These are phyloP conservation scores for Botrytis medusae DNA, from an alignment of 2,329 filamentous ascomycete species.

Conservation along the genomic window DNA sequence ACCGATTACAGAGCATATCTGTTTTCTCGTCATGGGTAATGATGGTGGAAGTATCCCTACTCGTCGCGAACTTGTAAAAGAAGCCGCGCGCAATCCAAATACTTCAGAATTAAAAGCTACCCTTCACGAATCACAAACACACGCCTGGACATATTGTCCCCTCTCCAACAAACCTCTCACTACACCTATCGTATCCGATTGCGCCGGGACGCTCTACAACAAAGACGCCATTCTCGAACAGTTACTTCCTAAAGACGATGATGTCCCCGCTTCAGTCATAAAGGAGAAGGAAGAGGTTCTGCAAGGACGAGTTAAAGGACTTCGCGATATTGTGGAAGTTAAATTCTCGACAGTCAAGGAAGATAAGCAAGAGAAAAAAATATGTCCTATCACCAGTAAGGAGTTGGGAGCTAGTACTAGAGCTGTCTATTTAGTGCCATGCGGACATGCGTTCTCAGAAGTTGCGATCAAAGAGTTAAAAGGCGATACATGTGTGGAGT, in stretches of 20 bases:
- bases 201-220: conserved; percentile 82
- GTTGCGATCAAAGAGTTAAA: conserved; percentile 79
- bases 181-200: conserved; percentile 75
- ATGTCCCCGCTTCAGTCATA: conserved; percentile 43
- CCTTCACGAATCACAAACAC: conserved; percentile 77
- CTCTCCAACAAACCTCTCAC: conserved; percentile 75
- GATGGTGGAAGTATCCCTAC: conserved; percentile 96
- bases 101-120: conserved; percentile 86
- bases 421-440: conserved; percentile 88
- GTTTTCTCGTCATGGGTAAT: conserved; percentile 72
- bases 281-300: conserved; percentile 61
- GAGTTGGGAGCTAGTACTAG: conserved; percentile 76
- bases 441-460: conserved; percentile 91
- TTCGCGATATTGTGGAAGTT: conserved; percentile 85
- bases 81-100: conserved; percentile 79
- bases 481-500: conserved; percentile 66
- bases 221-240: conserved; percentile 83
- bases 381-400: conserved; percentile 86
- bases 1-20: neutral
- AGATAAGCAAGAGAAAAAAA: conserved; percentile 58
- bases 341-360: conserved; percentile 60
- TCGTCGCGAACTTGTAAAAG: conserved; percentile 92
- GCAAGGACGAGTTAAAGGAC: conserved; percentile 66
- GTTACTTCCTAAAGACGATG: conserved; percentile 56
- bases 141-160: conserved; percentile 85